A percentile compares a stretch with the other conserved stretches of the same genome.
These are phyloP conservation scores for Trametes sanguinea DNA, from an alignment of 768 basidiomycete species.

Conservation along the genomic window DNA sequence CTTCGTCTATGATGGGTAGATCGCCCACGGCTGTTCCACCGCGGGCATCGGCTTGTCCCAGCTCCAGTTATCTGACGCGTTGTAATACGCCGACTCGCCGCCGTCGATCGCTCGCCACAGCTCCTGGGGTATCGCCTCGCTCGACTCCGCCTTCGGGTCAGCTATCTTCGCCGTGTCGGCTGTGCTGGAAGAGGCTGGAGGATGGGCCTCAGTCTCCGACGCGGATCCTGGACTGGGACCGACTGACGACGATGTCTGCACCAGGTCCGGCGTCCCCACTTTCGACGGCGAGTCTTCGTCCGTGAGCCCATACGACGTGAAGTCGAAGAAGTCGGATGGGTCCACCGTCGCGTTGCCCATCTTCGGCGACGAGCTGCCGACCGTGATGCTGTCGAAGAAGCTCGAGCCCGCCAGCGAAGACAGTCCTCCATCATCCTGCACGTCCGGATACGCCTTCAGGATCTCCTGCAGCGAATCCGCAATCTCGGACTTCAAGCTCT, in stretches of 20 bases:
- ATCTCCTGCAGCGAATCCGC: slow-evolving; percentile 65
- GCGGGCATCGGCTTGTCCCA: slow-evolving; percentile 71
- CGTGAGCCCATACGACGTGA: slow-evolving; percentile 55
- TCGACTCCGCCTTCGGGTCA: slow-evolving; percentile 52
- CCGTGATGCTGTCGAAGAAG: slow-evolving; percentile 31
- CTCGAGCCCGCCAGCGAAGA: slow-evolving; percentile 32
- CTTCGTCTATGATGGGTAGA: slow-evolving; percentile 52
- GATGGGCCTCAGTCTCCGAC: slow-evolving; percentile 57
- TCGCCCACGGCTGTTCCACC: slow-evolving; percentile 72
- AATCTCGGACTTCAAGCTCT: slow-evolving; percentile 47
- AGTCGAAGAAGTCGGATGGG: slow-evolving; percentile 68
- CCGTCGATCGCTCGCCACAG: slow-evolving; percentile 73
- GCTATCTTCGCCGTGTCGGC: slow-evolving; percentile 42
- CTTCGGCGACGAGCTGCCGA: slow-evolving; percentile 33
- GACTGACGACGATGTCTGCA: slow-evolving; percentile 63
- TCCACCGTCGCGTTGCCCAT: slow-evolving; percentile 40
- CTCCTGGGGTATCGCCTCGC: slow-evolving; percentile 53
- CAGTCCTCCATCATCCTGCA: slow-evolving; percentile 38
- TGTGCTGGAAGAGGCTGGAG: slow-evolving; percentile 44
- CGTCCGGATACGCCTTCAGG: slow-evolving; percentile 52
- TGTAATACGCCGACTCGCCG: slow-evolving; percentile 71
- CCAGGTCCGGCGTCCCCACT: slow-evolving; percentile 73
- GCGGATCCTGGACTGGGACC: slow-evolving; percentile 78
- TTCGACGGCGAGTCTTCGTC: slow-evolving; percentile 65
- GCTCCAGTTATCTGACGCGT: slow-evolving; percentile 58